phyloP scores from a whole-genome alignment of 2,329 filamentous ascomycete species.

The Diplodia mutila region DNA sequence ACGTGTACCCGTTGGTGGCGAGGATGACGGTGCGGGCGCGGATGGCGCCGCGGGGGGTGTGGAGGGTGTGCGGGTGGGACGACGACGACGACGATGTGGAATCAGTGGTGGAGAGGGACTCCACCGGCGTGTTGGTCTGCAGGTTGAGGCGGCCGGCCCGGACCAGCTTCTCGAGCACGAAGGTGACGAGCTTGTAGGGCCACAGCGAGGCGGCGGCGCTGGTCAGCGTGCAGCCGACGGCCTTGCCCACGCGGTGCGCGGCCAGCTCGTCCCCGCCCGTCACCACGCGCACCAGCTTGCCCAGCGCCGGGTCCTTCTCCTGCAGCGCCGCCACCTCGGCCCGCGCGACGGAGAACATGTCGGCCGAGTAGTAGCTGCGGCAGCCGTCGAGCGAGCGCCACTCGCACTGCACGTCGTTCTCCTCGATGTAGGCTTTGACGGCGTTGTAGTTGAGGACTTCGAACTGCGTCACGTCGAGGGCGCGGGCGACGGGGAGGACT shows the following conservation, averaged over 20 bases:
- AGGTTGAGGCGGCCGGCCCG: conserved; percentile 64
- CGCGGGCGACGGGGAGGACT: conserved; percentile 65
- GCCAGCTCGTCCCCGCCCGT: conserved; percentile 51
- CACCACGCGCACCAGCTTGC: conserved; percentile 45
- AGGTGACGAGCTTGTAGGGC: conserved; percentile 83
- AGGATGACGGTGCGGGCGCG: conserved; percentile 68
- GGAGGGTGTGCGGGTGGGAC: conserved; percentile 47
- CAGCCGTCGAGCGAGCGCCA: conserved; percentile 67
- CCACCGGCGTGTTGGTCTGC: conserved; percentile 72
- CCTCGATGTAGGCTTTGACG: conserved; percentile 61
- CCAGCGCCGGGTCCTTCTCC: conserved; percentile 61
- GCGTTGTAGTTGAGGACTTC: conserved; percentile 70
- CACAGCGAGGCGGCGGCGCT: conserved; percentile 69
- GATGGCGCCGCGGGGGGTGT: conserved; percentile 72
- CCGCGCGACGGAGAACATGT: conserved; percentile 58
- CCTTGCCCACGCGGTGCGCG: conserved; percentile 51
- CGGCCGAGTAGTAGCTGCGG: conserved; percentile 63
- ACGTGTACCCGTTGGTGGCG: conserved; percentile 84
- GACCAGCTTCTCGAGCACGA: conserved; percentile 66
- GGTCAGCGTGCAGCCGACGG: conserved; percentile 66
- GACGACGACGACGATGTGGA: conserved; percentile 22
- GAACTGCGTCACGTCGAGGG: conserved; percentile 68
- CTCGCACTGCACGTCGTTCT: conserved; percentile 68
- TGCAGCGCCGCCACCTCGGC: conserved; percentile 57
- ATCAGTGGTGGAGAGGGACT: conserved; percentile 35